phyloP scores from a whole-genome alignment of 108 stramenopile species.

The Licmophora abbreviata region DNA sequence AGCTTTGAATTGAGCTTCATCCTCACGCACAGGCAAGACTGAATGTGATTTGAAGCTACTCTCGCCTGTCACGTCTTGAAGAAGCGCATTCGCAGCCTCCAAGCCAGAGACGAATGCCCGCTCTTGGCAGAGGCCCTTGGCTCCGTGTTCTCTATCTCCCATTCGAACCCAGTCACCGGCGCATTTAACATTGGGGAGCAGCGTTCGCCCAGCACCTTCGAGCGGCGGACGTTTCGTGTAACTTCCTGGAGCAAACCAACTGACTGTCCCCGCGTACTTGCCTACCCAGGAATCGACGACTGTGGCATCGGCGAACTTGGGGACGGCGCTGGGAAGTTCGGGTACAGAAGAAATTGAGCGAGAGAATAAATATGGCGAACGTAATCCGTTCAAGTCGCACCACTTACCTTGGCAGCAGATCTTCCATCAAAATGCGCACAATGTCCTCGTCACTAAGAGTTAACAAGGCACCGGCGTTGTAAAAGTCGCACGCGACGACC shows the following conservation, averaged over 20 bases:
- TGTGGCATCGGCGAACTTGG: constrained; percentile 67
- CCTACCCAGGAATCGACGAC: constrained; percentile 87
- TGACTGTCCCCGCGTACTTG: constrained; percentile 75
- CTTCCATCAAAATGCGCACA: constrained; percentile 62
- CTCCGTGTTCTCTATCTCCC: constrained; percentile 89
- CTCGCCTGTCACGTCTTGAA: constrained; percentile 20
- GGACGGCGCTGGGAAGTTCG: constrained; percentile 69
- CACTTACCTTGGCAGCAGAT: too few relatives aligned
- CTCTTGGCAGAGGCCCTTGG: constrained; percentile 92
- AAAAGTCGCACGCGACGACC: constrained; percentile 86
- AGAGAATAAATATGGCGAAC: neutral
- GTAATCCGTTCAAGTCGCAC: too few relatives aligned
- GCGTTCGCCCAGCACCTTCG: constrained; percentile 45
- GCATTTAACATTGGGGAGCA: constrained; percentile 67
- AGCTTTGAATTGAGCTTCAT: constrained; percentile 70
- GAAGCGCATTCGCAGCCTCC: constrained; percentile 73
- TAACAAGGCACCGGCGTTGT: constrained; percentile 84
- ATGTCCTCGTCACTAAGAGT: constrained; percentile 76
- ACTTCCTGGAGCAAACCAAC: constrained; percentile 85
- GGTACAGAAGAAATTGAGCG: neutral
- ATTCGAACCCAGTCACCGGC: constrained; percentile 91
- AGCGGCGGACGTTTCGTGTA: constrained; percentile 71
- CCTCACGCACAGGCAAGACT: constrained; percentile 83
- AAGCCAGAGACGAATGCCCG: constrained; percentile 85
- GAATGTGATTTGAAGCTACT: constrained; percentile 25